These are phyloP conservation scores for Aureobasidium mangrovei DNA, from an alignment of 2,329 filamentous ascomycete species.

Conservation along the genomic window DNA sequence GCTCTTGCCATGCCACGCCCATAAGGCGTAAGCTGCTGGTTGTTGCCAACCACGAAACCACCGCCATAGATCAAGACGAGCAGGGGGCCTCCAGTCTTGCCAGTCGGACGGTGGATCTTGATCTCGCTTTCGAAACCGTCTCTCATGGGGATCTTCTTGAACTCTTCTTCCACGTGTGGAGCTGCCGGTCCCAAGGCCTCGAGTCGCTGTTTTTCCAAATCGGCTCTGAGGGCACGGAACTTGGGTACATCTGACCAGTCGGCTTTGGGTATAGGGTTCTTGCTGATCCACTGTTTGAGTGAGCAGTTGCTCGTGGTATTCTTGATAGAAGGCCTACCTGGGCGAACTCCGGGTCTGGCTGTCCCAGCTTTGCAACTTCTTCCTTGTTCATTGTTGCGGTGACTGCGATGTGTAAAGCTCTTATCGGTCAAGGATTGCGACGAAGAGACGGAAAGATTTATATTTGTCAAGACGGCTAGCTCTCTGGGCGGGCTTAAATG, in stretches of 20 bases:
- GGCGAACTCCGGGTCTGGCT: slow-evolving; percentile 15
- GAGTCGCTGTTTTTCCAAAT: slow-evolving; percentile 10
- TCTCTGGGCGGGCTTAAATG: background rate
- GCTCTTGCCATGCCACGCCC: slow-evolving; percentile 18
- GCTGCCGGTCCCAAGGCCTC: slow-evolving; percentile 4
- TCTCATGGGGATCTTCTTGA: slow-evolving; percentile 25
- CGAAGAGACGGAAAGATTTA: background rate
- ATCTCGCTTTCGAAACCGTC: slow-evolving; percentile 28
- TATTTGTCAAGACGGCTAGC: background rate
- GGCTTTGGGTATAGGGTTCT: slow-evolving; percentile 8
- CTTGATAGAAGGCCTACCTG: background rate
- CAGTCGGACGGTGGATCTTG: slow-evolving; percentile 25
- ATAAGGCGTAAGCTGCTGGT: slow-evolving; percentile 21
- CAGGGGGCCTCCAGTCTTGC: slow-evolving; percentile 18
- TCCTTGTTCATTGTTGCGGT: slow-evolving; percentile 7
- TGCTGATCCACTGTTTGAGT: slow-evolving; percentile 5
- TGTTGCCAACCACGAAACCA: slow-evolving; percentile 22
- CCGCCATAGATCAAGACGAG: slow-evolving; percentile 24
- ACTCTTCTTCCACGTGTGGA: slow-evolving; percentile 14
- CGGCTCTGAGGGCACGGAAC: slow-evolving; percentile 10
- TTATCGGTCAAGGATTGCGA: background rate
- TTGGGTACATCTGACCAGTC: slow-evolving; percentile 13
- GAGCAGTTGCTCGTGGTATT: background rate
- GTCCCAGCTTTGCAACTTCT: slow-evolving; percentile 13
- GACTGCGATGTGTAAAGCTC: background rate